Evolutionary conservation across 2,329 filamentous ascomycete genomes (phyloP).

Genomic region (Plectosphaerella cucumerina): DNA sequence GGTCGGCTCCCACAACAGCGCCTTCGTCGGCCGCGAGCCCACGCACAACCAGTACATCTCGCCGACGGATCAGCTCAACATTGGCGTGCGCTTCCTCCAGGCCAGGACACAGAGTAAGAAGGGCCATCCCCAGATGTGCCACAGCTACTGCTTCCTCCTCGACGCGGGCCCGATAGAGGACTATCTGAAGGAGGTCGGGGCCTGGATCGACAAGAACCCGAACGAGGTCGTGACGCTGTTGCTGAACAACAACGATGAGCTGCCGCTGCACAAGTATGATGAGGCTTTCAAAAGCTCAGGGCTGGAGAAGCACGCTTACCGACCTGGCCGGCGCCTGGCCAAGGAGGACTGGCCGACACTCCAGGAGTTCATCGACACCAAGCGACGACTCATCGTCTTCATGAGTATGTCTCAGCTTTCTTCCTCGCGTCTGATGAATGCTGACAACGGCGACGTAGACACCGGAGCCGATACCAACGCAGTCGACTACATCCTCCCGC

Average conservation of each 20-base stretch:
- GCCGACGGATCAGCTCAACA: slow-evolving; percentile 52
- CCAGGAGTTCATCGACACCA: slow-evolving; percentile 56
- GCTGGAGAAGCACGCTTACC: slow-evolving; percentile 53
- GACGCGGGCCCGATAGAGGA: slow-evolving; percentile 52
- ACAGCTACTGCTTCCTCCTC: slow-evolving; percentile 57
- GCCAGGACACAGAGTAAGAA: slow-evolving; percentile 56
- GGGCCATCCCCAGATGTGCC: slow-evolving; percentile 55
- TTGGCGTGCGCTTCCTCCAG: slow-evolving; percentile 61
- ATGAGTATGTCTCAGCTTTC: slow-evolving; percentile 45
- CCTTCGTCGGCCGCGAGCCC: slow-evolving; percentile 54
- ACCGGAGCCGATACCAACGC: slow-evolving; percentile 45
- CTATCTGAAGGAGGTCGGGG: slow-evolving; percentile 54
- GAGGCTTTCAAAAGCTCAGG: slow-evolving; percentile 50
- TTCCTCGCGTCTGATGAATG: background rate
- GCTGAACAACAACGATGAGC: slow-evolving; percentile 57
- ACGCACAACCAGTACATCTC: slow-evolving; percentile 58
- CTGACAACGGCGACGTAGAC: slow-evolving; percentile 41
- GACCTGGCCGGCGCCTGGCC: slow-evolving; percentile 35
- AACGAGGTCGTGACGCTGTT: slow-evolving; percentile 61
- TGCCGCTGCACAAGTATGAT: slow-evolving; percentile 51
- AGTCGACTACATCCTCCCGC: slow-evolving; percentile 59
- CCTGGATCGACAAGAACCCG: slow-evolving; percentile 54
- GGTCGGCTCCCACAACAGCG: slow-evolving; percentile 61
- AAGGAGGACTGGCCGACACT: slow-evolving; percentile 65
- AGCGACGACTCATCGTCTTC: slow-evolving; percentile 65